A percentile compares a stretch with the other conserved stretches of the same genome.
Evolutionary conservation across 2,329 filamentous ascomycete genomes (phyloP).

Genomic region (Tricladium varicosporioides): DNA sequence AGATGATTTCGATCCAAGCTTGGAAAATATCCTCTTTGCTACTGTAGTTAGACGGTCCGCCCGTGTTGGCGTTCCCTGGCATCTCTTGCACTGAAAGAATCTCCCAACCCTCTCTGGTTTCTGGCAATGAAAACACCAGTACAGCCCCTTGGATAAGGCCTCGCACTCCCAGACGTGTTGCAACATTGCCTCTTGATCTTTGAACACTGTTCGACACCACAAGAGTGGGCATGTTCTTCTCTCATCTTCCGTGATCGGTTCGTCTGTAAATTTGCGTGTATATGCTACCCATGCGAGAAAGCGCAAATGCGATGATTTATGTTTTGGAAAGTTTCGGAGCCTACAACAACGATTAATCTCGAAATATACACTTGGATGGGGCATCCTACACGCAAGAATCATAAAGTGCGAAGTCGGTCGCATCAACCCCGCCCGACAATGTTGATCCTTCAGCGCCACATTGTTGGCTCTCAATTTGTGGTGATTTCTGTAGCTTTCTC

Average conservation of each 20-base stretch:
- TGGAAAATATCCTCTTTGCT: constrained; percentile 30
- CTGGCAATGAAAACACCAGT: constrained; percentile 31
- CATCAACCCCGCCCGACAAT: constrained; percentile 10
- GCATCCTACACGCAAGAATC: constrained; percentile 31
- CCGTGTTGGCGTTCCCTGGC: constrained; percentile 24
- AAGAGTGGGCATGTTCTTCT: constrained; percentile 27
- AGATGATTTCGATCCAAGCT: constrained; percentile 24
- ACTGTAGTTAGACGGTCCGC: constrained; percentile 27
- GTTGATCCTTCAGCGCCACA: constrained; percentile 17
- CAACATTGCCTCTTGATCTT: constrained; percentile 27
- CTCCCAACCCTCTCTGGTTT: constrained; percentile 26
- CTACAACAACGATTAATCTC: constrained; percentile 14
- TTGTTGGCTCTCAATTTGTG: constrained; percentile 1
- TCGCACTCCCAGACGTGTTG: constrained; percentile 29
- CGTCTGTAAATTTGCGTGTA: constrained; percentile 27
- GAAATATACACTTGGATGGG: neutral
- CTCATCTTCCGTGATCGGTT: constrained; percentile 28
- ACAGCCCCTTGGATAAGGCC: constrained; percentile 27
- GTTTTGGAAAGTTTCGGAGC: constrained; percentile 28
- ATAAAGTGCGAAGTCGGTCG: constrained; percentile 22
- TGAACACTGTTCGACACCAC: constrained; percentile 26
- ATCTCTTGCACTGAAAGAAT: constrained; percentile 25
- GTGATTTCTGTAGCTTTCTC: constrained; percentile 12
- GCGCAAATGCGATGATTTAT: constrained; percentile 28
- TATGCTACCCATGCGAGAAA: constrained; percentile 31